Conservation (phyloP, 805 yeast species). For the Cyberlindnera galapagoensis region DNA sequence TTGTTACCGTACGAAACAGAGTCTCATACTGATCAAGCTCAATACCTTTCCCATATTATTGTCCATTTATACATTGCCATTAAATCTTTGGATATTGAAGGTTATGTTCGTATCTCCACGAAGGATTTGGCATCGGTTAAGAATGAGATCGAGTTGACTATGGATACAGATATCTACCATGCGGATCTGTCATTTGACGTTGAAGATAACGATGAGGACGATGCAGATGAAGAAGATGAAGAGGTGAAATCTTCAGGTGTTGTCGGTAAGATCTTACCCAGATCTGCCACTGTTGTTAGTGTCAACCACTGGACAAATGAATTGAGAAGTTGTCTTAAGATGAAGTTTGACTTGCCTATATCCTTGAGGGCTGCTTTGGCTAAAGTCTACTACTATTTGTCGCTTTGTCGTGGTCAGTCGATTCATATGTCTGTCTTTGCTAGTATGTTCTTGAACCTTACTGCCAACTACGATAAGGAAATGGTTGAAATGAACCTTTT, state of each 20-base stretch:
- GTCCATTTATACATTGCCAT: conserved; percentile 75
- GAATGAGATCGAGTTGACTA: conserved; percentile 38
- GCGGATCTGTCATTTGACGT: conserved; percentile 31
- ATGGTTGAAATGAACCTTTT: conserved; percentile 24
- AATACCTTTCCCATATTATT: conserved; percentile 72
- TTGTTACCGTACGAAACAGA: conserved; percentile 74
- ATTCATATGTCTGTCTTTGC: conserved; percentile 54
- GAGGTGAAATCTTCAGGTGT: conserved; percentile 32
- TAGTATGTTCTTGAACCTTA: conserved; percentile 52
- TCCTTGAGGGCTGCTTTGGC: conserved; percentile 53
- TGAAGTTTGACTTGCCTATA: conserved; percentile 77
- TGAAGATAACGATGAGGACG: conserved; percentile 30
- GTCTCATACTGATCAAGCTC: conserved; percentile 57
- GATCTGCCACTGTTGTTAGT: conserved; percentile 66
- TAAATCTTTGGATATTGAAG: conserved; percentile 66
- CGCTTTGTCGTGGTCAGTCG: conserved; percentile 67
- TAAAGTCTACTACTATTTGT: conserved; percentile 62
- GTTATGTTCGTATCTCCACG: conserved; percentile 58
- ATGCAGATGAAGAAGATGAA: conserved; percentile 31
- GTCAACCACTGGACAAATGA: conserved; percentile 87
- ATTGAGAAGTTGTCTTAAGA: conserved; percentile 65
- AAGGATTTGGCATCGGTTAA: conserved; percentile 51
- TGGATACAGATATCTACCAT: conserved; percentile 46
- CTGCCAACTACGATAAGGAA: conserved; percentile 30
- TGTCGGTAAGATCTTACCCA: conserved; percentile 56